Evolutionary conservation across 768 basidiomycete species (phyloP).

Genomic region (Auriculariales sp.): DNA sequence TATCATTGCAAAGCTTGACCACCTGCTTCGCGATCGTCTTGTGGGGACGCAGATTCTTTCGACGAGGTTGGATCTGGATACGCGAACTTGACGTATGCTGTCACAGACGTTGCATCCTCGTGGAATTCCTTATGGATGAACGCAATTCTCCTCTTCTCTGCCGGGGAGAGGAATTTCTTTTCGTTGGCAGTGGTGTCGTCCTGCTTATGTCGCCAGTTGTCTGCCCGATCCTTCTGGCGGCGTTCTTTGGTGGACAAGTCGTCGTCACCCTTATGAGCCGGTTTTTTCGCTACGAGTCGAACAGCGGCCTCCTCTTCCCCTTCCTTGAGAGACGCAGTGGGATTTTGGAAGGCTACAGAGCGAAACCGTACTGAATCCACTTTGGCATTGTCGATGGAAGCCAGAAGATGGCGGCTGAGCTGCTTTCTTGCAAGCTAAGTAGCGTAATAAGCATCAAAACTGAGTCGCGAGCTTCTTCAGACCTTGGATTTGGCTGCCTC

Average conservation of each 20-base stretch:
- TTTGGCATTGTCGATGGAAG: conserved; percentile 57
- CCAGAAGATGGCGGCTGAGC: conserved; percentile 61
- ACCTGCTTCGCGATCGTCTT: conserved; percentile 50
- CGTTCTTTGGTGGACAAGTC: conserved; percentile 14
- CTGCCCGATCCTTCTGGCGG: conserved; percentile 8
- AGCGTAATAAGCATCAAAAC: neutral
- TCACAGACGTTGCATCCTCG: conserved; percentile 53
- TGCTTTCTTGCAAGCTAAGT: conserved; percentile 58
- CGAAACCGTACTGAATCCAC: conserved; percentile 91
- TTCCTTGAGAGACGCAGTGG: conserved; percentile 50
- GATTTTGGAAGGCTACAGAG: conserved; percentile 77
- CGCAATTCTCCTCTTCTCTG: conserved; percentile 84
- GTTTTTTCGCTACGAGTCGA: conserved; percentile 21
- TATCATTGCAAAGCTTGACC: conserved; percentile 49
- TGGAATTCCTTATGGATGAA: conserved; percentile 92
- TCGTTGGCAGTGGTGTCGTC: conserved; percentile 19
- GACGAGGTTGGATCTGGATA: conserved; percentile 32
- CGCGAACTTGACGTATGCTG: conserved; percentile 87
- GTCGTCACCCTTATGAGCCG: conserved; percentile 26
- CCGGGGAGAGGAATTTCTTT: conserved; percentile 61
- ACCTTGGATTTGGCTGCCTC: conserved; percentile 70
- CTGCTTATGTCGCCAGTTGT: conserved; percentile 8
- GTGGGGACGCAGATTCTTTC: conserved; percentile 23
- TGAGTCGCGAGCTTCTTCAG: conserved; percentile 12
- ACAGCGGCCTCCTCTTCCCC: conserved; percentile 13